phyloP scores from a whole-genome alignment of 164 flowering plant genomes.

The Kingdonia uniflora region DNA sequence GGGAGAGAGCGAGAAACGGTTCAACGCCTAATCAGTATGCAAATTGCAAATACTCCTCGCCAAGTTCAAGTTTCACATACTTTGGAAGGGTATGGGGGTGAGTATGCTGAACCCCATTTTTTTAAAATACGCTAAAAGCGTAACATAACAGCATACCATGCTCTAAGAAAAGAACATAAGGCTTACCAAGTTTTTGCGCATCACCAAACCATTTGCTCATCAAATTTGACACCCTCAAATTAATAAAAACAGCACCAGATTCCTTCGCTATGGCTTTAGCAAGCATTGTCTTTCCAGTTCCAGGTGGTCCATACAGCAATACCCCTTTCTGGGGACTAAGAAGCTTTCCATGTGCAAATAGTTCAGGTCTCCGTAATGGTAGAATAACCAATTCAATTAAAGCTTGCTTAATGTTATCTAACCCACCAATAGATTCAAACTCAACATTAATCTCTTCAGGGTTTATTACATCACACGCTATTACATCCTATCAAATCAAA shows the following conservation, averaged over 20 bases:
- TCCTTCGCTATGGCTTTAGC: slow-evolving; percentile 78
- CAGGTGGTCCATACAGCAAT: slow-evolving; percentile 65
- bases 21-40: no score
- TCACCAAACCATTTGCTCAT: slow-evolving; percentile 89
- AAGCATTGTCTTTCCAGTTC: slow-evolving; percentile 74
- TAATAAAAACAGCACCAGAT: slow-evolving; percentile 67
- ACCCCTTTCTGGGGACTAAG: slow-evolving; percentile 71
- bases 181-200: slow-evolving; percentile 67
- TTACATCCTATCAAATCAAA: slow-evolving; percentile 40
- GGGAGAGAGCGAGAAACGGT: no score
- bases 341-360: slow-evolving; percentile 58
- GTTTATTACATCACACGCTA: slow-evolving; percentile 63
- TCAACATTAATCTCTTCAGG: slow-evolving; percentile 58
- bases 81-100: no score
- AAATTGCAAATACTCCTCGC: no score
- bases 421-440: slow-evolving; percentile 59
- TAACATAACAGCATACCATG: no score
- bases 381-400: slow-evolving; percentile 59
- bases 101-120: no score
- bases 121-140: no score
- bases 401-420: slow-evolving; percentile 50
- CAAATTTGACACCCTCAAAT: slow-evolving; percentile 57
- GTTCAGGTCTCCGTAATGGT: slow-evolving; percentile 53
- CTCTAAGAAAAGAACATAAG: no score
- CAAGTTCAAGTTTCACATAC: no score